Evolutionary conservation across 176 grass and related monocot genomes (phyloP), one percentile per base, ranked within the genome.

Genomic region (Saccharum spontaneum): DNA sequence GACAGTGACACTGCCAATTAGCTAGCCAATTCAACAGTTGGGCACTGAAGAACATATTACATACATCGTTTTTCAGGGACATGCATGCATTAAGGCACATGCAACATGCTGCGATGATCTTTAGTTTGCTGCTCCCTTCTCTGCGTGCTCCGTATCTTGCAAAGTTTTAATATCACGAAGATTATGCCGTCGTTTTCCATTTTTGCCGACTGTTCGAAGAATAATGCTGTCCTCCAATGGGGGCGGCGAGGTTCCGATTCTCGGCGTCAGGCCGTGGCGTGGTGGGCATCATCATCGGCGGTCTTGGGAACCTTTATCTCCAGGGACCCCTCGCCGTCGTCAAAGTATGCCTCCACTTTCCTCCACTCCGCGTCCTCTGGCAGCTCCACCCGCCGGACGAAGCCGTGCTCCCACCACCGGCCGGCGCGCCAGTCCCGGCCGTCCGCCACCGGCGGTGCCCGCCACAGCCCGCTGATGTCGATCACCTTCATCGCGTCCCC

Each of bases 371-470:
- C 91, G 50, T 96, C 87, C 13, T 87, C 88, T 1, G 97, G 97
- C 43, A 99, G 88, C 90, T 99, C 97, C 17, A 99, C 77, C 0
- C 93, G 97, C 75, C 97, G 77, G 69, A 94, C 93, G 55, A 92
- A 98, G 73, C 97, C 97, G 13, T 95, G 70, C 86, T 98, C 97
- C 97, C 97, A 99, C 97, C 97, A 96, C 83, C 82, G 71, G 1
- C 91, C 86, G 13, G 79, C 52, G 80, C 86, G 87, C 97, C 97
- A 99, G 79, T 99, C 93, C 69, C 80, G 82, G 24, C 84, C 72
- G 73, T 92, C 91, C 2, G 84, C 79, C 28, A 69, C 77, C 59
- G 48, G 48, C 2, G 2, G 6, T 11, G 52, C 77, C 65, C 91
- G 83, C 97, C 97, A 99, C 4, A 87, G 73, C 77, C 97, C 97